phyloP scores from a whole-genome alignment of 1,139 yeast species.

The Hemisphaericaspora subhashii region DNA sequence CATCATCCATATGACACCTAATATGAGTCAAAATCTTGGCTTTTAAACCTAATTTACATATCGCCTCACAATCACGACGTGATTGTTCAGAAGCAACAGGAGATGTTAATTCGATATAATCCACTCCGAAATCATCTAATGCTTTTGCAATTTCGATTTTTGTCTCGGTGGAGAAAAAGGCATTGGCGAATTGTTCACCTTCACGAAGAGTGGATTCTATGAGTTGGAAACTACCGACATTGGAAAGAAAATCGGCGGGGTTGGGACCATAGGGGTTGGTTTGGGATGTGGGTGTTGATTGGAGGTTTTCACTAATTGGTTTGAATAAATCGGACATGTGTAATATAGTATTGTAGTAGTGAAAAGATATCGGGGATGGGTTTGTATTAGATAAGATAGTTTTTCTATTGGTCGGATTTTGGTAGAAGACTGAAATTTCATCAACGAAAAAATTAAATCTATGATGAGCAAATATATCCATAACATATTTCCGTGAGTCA shows the following conservation, averaged over 20 bases:
- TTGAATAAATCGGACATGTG: slow-evolving; percentile 4
- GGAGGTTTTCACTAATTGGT: slow-evolving; percentile 5
- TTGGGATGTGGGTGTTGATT: slow-evolving; percentile 1
- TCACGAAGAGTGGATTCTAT: slow-evolving; percentile 59
- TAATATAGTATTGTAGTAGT: too few relatives aligned
- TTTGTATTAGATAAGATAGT: not conserved
- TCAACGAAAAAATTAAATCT: not conserved
- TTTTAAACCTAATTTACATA: slow-evolving; percentile 54
- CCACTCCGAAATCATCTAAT: slow-evolving; percentile 59
- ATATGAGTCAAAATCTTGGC: slow-evolving; percentile 59
- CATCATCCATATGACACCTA: slow-evolving; percentile 63
- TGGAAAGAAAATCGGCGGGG: slow-evolving; percentile 57
- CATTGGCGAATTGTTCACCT: slow-evolving; percentile 63
- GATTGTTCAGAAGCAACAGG: slow-evolving; percentile 61
- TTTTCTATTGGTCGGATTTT: slow-evolving; percentile 2
- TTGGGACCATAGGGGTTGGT: slow-evolving; percentile 58
- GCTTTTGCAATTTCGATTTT: slow-evolving; percentile 59
- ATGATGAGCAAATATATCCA: too few relatives aligned
- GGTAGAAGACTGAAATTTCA: not conserved
- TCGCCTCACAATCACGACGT: slow-evolving; percentile 56
- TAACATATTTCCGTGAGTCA: too few relatives aligned
- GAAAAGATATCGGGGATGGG: not conserved
- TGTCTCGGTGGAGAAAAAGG: slow-evolving; percentile 54
- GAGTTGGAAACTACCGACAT: slow-evolving; percentile 51
- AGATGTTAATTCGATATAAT: slow-evolving; percentile 57